Base-by-base conservation (phyloP, 192 early-diverging fungal genomes). In the Mortierella alpina region DNA sequence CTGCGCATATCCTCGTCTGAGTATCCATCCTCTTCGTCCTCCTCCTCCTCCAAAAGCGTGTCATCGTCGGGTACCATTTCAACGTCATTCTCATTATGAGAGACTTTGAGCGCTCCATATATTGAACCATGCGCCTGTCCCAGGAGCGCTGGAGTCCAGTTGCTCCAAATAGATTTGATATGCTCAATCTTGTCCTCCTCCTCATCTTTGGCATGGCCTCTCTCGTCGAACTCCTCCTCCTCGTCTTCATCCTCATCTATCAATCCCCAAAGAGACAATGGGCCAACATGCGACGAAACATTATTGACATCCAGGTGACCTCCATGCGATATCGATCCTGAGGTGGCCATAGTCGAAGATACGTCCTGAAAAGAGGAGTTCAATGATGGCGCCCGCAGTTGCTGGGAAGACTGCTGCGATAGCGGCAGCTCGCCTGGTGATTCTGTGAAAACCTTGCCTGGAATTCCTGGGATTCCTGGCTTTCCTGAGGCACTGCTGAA, bases 1-100 rank as follows among this genome's bases (percentile, higher is more conserved):
- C 66, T 68, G 20, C 57, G 62, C 75, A 78, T 66, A 15, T 78
- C 75, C 40, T 72, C 77, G n/a, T 80, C 77, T 1, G 59, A 63
- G 11, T 72, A 58, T 0, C 47, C 77, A 6, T 72, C 70, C 3
- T 71, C 63, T 5, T 80, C 77, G 9, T 63, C 69, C 15, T 40
- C 70, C 9, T 80, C 70, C 2, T 72, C 64, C 52, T 70, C 70
- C 17, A 70, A 47, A 9, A 59, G 39, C n/a, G 41, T 17, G 17
- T 72, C 77, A 59, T 80, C 70, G 47, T 80, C 77, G 13, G 69
- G 64, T 5, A 68, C 66, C 7, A 66, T 23, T 22, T 68, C 70
- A 2, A 54, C 60, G 20, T 22, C 39, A 18, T 64, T 31, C 20
- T 58, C 54, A 10, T 63, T 14, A 31, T n/a, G n/a, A 22, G 13